A percentile compares a stretch with the other conserved stretches of the same genome.
Evolutionary conservation across 805 yeast genomes (phyloP).

Genomic region (Monosporozyma servazzii): DNA sequence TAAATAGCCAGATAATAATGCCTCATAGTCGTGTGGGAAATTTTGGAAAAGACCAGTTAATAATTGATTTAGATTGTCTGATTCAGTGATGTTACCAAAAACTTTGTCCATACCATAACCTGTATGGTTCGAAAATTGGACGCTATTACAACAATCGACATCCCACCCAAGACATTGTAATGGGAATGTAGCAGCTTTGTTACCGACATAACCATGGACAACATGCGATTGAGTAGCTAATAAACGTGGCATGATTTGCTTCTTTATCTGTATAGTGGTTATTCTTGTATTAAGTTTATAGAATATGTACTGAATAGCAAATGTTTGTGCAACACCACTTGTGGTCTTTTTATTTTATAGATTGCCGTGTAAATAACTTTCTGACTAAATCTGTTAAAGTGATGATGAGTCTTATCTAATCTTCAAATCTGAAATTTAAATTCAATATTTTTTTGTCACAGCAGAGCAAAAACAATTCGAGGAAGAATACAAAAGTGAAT

Average conservation of each 20-base stretch:
- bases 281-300: not conserved
- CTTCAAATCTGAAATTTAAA: not conserved
- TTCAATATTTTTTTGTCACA: not conserved
- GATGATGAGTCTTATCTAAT: not conserved
- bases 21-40: constrained; percentile 36
- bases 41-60: constrained; percentile 33
- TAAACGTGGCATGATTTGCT: constrained; percentile 11
- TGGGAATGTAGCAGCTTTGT: constrained; percentile 84
- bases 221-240: constrained; percentile 67
- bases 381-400: not conserved
- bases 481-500: not conserved
- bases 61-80: constrained; percentile 32
- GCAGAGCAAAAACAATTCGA: not conserved
- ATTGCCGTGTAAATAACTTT: constrained; percentile 18
- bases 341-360: constrained; percentile 66
- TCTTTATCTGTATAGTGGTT: not conserved
- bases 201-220: constrained; percentile 92
- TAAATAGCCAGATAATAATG: constrained; percentile 58
- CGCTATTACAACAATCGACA: constrained; percentile 82
- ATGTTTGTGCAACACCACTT: constrained; percentile 43
- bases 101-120: constrained; percentile 46
- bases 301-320: not conserved
- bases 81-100: constrained; percentile 38
- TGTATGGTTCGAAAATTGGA: constrained; percentile 85
- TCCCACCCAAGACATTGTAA: constrained; percentile 85